Evolutionary conservation across 23 red algal genomes (phyloP).

Genomic region (Gracilaria gracilis): DNA sequence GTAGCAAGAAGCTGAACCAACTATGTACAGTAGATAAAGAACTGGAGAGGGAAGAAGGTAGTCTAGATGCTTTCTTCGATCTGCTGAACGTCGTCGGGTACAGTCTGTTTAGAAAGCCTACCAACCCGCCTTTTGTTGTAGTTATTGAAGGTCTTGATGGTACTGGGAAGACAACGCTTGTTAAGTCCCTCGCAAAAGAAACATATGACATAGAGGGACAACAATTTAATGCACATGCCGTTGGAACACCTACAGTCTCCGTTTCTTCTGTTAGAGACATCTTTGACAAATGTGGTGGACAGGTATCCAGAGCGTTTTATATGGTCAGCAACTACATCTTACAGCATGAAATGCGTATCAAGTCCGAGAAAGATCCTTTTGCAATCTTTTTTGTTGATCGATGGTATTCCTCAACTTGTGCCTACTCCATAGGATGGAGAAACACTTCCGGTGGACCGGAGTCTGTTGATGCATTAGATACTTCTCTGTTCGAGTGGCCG

Average conservation of each 20-base stretch:
- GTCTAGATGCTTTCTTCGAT: slow-evolving; percentile 4
- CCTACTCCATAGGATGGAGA: slow-evolving; percentile 31
- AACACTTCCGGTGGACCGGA: neutral
- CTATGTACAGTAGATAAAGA: no score
- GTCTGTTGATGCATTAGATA: neutral
- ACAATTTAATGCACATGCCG: neutral
- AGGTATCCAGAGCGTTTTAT: slow-evolving; percentile 33
- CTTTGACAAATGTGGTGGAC: slow-evolving; percentile 7
- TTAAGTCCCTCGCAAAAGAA: slow-evolving; percentile 5
- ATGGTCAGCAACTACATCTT: slow-evolving; percentile 16
- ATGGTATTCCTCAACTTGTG: slow-evolving; percentile 28
- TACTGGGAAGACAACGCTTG: slow-evolving; percentile 19
- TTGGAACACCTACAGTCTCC: slow-evolving; percentile 18
- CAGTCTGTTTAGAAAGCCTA: neutral
- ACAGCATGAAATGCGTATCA: slow-evolving; percentile 36
- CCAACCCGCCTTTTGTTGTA: slow-evolving; percentile 20
- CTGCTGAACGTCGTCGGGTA: neutral
- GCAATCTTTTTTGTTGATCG: slow-evolving; percentile 28
- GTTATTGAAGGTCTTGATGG: slow-evolving; percentile 35
- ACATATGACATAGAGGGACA: neutral
- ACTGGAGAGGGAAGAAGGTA: neutral
- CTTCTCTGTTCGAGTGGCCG: slow-evolving; percentile 24
- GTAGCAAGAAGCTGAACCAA: neutral
- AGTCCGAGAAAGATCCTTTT: neutral
- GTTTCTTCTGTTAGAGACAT: slow-evolving; percentile 12